These are phyloP conservation scores for Trichoderma koningii DNA, from an alignment of 2,329 filamentous ascomycete genomes.

Conservation along the genomic window DNA sequence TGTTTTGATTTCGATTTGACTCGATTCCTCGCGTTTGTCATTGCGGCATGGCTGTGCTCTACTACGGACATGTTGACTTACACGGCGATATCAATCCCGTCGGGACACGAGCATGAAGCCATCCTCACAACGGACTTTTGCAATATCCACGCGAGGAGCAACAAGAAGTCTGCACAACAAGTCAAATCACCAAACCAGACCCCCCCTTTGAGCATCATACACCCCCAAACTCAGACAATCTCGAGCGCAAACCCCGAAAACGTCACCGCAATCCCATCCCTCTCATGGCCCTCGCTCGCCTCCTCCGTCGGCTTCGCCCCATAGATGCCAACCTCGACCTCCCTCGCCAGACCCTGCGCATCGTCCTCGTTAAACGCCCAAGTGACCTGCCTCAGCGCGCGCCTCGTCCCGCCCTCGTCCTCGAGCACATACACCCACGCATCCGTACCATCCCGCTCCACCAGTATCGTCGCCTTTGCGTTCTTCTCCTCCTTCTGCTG, in stretches of 20 bases:
- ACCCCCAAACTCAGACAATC: neutral
- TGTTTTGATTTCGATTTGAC: too few relatives aligned
- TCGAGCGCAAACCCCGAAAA: slow-evolving; percentile 28
- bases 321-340: slow-evolving; percentile 28
- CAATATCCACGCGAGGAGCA: neutral
- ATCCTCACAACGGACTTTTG: too few relatives aligned
- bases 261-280: slow-evolving; percentile 26
- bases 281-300: slow-evolving; percentile 15
- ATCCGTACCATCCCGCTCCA: slow-evolving; percentile 29
- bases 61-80: too few relatives aligned
- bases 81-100: too few relatives aligned
- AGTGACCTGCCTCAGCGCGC: slow-evolving; percentile 28
- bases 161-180: too few relatives aligned
- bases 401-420: slow-evolving; percentile 1
- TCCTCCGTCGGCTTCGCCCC: slow-evolving; percentile 31
- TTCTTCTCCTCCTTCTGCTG: slow-evolving; percentile 26
- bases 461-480: slow-evolving; percentile 25
- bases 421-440: slow-evolving; percentile 31
- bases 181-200: too few relatives aligned
- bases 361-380: slow-evolving; percentile 30
- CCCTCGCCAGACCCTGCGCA: slow-evolving; percentile 23
- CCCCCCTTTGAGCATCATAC: neutral
- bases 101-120: too few relatives aligned
- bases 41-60: too few relatives aligned
- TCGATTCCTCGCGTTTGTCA: too few relatives aligned